Evolutionary conservation across 257 asterid species (phyloP), one percentile per base, ranked within the genome.

Genomic region (Eucommia ulmoides): DNA sequence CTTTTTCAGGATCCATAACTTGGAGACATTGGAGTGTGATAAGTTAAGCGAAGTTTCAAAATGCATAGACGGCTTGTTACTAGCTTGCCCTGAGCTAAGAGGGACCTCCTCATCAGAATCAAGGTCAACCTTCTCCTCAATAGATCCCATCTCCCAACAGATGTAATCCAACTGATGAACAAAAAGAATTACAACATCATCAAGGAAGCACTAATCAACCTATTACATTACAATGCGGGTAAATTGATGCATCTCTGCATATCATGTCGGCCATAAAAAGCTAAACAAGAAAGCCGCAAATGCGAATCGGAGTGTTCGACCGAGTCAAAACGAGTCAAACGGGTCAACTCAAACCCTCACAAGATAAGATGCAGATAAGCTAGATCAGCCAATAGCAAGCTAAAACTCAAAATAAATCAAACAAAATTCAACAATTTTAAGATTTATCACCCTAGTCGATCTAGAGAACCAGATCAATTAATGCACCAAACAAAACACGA

Each of bases 101-200:
- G 87, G 87, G 59, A 74, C 50, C 74, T 78, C 93, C 72, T 84
- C 89, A 8, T 80, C 93, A 4, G 80, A 79, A 50, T 77, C 87
- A 21, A 75, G 63, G 73, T 76, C 93, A 25, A 69, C 23, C 61
- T 65, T 79, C 51, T 66, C 80, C 54, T 68, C 89, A 1, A 65
- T 25, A 20, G 83, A 67, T 65, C 74, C 88, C 89, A 79, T 79
- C 64, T 63, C 24, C 22, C 24, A 47, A 60, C 65, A 44, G 23
- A 23, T n/a, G 20, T 24, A 38, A 29, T 50, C 42, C 23, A 23
- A 51, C 64, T 26, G 56, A 41, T 23, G 60, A 56, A 22, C 33
- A 33, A 26, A 54, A 56, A n/a, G n/a, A n/a, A n/a, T n/a, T n/a
- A n/a, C n/a, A n/a, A n/a, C n/a, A n/a, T n/a, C n/a, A n/a, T n/a